Evolutionary conservation across 2,329 filamentous ascomycete genomes (phyloP).

Genomic region (Zalaria obscura): DNA sequence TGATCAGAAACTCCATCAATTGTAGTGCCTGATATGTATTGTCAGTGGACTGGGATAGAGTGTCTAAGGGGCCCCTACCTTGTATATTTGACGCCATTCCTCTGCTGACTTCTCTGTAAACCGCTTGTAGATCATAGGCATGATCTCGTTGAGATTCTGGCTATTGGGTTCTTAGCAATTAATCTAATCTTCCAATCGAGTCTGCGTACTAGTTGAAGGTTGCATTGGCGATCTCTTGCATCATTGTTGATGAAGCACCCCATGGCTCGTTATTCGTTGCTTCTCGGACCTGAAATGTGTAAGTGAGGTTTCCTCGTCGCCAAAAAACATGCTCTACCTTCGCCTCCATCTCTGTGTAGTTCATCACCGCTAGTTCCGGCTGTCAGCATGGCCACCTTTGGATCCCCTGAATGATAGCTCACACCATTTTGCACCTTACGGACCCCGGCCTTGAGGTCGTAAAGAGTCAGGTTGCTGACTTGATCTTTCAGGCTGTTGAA

Average conservation of each 20-base stretch:
- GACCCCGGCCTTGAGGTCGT: conserved; percentile 89
- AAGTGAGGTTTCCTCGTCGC: neutral
- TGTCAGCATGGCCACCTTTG: conserved; percentile 5
- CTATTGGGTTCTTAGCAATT: conserved; percentile 29
- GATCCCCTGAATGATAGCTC: conserved; percentile 11
- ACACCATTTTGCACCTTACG: conserved; percentile 94
- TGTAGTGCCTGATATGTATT: conserved; percentile 50
- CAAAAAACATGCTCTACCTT: conserved; percentile 30
- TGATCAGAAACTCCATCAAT: conserved; percentile 91
- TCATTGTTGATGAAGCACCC: conserved; percentile 69
- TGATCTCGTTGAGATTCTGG: conserved; percentile 95
- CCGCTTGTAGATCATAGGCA: conserved; percentile 99
- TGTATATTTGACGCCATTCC: conserved; percentile 99
- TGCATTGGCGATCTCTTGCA: conserved; percentile 97
- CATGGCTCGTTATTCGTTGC: conserved; percentile 98
- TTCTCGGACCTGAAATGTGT: conserved; percentile 62
- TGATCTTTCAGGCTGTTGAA: conserved; percentile 71
- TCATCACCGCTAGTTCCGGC: conserved; percentile 66
- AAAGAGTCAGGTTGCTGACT: conserved; percentile 83
- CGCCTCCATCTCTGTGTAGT: conserved; percentile 87
- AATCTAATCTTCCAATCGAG: neutral
- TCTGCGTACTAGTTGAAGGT: conserved; percentile 86
- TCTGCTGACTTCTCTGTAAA: conserved; percentile 98
- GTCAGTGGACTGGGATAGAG: neutral
- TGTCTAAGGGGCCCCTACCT: conserved; percentile 37